Conservation (phyloP, 2,329 filamentous ascomycete species). For the Diaporthe vexans region DNA sequence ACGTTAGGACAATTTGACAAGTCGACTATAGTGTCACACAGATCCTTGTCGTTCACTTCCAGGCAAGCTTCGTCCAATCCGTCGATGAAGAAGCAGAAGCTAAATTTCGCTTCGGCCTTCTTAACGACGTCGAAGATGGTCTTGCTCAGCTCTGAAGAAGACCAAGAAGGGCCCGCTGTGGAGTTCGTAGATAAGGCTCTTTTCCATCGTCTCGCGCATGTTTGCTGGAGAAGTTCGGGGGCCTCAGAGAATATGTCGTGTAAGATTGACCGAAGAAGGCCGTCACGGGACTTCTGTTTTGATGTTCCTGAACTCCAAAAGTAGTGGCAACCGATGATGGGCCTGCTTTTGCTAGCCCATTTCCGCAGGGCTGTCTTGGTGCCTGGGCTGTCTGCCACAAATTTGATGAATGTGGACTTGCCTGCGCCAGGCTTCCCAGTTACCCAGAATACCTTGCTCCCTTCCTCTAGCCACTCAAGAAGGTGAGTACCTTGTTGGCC, state of each 20-base stretch:
- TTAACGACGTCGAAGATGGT: not conserved
- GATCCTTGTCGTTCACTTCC: not conserved
- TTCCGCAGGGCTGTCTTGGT: not conserved
- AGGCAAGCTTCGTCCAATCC: slow-evolving; percentile 2
- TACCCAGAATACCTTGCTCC: not conserved
- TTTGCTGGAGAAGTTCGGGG: not conserved
- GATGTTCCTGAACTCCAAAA: not conserved
- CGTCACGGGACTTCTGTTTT: not conserved
- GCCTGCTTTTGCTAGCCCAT: not conserved
- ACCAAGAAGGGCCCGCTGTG: not conserved
- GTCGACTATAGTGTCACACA: not conserved
- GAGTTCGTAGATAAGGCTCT: not conserved
- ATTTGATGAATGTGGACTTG: slow-evolving; percentile 22
- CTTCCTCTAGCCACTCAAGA: slow-evolving; percentile 8
- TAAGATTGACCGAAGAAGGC: not conserved
- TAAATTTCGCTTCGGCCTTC: not conserved
- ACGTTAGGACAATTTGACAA: not conserved
- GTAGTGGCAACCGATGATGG: not conserved
- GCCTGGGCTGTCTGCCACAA: not conserved
- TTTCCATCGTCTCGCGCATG: not conserved
- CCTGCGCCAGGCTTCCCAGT: not conserved
- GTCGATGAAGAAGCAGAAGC: slow-evolving; percentile 16
- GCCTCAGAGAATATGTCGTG: not conserved
- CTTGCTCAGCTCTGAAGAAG: not conserved
- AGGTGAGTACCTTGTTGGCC: not conserved